Percentiles rank a stretch among this genome's conserved stretches.
Evolutionary conservation across 192 early-diverging fungal species (phyloP).

Genomic region (Geosiphon pyriformis): DNA sequence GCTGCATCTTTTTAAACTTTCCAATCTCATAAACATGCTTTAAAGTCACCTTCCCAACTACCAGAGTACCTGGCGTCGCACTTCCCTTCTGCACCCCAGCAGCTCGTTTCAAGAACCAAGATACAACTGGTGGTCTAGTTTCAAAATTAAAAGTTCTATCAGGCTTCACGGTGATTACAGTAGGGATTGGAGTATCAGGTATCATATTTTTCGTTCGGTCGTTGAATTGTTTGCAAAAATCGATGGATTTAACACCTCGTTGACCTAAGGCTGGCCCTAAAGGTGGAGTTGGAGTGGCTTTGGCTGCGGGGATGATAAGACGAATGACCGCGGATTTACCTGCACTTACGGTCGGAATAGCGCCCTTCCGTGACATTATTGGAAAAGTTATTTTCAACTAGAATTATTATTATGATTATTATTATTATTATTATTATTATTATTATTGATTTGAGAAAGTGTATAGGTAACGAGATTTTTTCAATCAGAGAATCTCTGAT

Average conservation of each 20-base stretch:
- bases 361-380: no score
- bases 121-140: constrained; percentile 80
- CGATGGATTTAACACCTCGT: constrained; percentile 95
- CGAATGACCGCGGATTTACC: no score
- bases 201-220: constrained; percentile 85
- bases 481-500: no score
- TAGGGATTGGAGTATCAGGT: constrained; percentile 77
- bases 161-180: constrained; percentile 79
- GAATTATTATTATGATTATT: no score
- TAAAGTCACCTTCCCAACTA: constrained; percentile 74
- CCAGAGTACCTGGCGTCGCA: constrained; percentile 67
- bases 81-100: constrained; percentile 86
- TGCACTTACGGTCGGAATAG: no score
- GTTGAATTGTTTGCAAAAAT: constrained; percentile 98
- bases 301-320: constrained; percentile 86
- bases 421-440: no score
- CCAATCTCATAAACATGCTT: constrained; percentile 96
- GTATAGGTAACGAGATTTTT: no score
- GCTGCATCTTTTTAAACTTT: constrained; percentile 81
- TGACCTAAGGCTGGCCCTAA: constrained; percentile 94
- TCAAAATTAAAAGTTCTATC: constrained; percentile 90
- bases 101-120: constrained; percentile 81
- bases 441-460: no score
- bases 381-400: no score
- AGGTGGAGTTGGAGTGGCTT: constrained; percentile 90